These are phyloP conservation scores for Chondrostereum purpureum DNA, from an alignment of 1,284 basidiomycete species.

Conservation along the genomic window DNA sequence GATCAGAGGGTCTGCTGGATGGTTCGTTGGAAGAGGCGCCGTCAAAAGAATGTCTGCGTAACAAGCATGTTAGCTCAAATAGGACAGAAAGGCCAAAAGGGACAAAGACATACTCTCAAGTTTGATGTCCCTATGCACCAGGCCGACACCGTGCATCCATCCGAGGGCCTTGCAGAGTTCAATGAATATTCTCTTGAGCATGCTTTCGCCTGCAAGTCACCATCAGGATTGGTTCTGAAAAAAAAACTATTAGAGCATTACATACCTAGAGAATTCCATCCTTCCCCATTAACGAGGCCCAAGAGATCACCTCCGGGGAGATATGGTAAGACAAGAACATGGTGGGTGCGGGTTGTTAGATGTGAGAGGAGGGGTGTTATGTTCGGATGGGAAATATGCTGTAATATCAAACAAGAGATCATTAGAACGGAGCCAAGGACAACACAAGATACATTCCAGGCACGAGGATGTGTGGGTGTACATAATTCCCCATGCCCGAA, in stretches of 20 bases:
- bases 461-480: neutral
- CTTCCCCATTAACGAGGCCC: conserved; percentile 65
- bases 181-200: conserved; percentile 70
- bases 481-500: conserved; percentile 4
- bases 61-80: neutral
- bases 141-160: conserved; percentile 85
- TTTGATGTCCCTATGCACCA: conserved; percentile 93
- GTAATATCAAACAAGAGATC: conserved; percentile 8
- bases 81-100: neutral
- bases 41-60: conserved; percentile 54
- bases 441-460: neutral
- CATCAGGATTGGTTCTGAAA: neutral
- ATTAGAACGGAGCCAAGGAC: neutral
- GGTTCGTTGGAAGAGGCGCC: conserved; percentile 21
- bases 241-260: conserved; percentile 7
- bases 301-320: conserved; percentile 83
- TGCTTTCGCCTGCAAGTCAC: conserved; percentile 35
- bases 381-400: conserved; percentile 82
- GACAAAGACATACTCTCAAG: conserved; percentile 71
- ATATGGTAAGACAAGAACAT: conserved; percentile 79
- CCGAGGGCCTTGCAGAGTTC: conserved; percentile 79
- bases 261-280: conserved; percentile 35
- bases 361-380: conserved; percentile 73
- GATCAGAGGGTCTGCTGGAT: conserved; percentile 53
- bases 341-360: conserved; percentile 70